phyloP scores from a whole-genome alignment of 257 asterid species.

The Lantana camara region DNA sequence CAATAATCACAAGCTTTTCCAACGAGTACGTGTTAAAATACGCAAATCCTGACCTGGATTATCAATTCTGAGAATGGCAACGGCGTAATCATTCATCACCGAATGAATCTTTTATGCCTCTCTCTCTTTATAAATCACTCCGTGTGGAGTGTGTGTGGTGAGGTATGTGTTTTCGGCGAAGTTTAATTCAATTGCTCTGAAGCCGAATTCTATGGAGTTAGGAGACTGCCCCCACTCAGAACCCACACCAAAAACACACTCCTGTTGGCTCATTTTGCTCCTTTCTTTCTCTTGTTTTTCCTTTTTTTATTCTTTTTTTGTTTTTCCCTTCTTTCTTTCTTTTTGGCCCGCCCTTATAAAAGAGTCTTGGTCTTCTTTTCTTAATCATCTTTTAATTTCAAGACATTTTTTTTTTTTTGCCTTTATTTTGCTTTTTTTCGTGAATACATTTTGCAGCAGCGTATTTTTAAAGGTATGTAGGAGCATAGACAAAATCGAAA shows the following conservation, averaged over 20 bases:
- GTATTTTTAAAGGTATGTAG: too few species aligned
- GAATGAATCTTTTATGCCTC: conserved; percentile 12
- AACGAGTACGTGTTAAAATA: background rate
- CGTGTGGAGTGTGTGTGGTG: conserved; percentile 15
- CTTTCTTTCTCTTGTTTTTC: background rate
- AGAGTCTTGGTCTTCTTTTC: too few species aligned
- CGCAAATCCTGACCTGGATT: conserved; percentile 30
- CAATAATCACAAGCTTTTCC: background rate
- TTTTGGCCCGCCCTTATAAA: too few species aligned
- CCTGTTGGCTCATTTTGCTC: background rate
- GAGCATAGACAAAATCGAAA: too few species aligned
- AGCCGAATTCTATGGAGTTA: conserved; percentile 25
- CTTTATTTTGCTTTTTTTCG: too few species aligned
- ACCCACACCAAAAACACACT: background rate
- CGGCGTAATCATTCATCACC: conserved; percentile 29
- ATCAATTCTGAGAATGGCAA: conserved; percentile 22
- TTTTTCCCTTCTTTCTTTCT: background rate
- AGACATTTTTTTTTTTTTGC: too few species aligned
- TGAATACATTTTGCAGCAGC: too few species aligned
- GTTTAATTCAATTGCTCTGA: conserved; percentile 15
- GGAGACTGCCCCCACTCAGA: conserved; percentile 23
- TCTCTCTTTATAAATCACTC: background rate
- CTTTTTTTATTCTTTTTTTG: background rate
- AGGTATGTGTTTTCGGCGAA: conserved; percentile 14
- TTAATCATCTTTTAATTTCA: too few species aligned